Evolutionary conservation across 768 basidiomycete species (phyloP), one percentile per base, ranked within the genome.

Genomic region (Wakefieldia striispora): DNA sequence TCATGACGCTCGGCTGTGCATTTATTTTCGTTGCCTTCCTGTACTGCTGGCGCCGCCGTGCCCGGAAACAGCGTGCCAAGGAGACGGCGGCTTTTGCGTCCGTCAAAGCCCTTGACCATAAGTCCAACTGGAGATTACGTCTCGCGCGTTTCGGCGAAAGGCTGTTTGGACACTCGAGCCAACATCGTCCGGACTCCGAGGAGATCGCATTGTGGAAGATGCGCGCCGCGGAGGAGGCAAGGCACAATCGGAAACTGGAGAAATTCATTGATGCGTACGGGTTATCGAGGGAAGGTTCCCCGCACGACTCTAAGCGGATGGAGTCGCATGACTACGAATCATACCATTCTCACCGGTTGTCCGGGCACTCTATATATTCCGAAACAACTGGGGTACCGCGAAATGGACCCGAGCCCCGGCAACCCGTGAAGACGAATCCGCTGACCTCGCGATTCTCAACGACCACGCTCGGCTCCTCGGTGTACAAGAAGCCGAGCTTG

Each of bases 1-100:
- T 91, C 47, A 91, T 91, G 86, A 74, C 83, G 0, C 78, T 91
- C 33, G 88, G 90, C 10, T 86, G 85, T 61, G 83, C 84, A 14
- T 87, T 91, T 68, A 83, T 91, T 67, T 83, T 89, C 63, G 49
- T 90, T 36, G 65, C 79, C 40, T 65, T 89, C 52, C 61, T 91
- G 51, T 76, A 81, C 72, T 77, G 75, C 56, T 91, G 84, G 81
- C 81, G 90, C 20, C 76, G 86, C 16, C 81, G 78, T 43, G 82
- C 82, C 35, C 81, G 81, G 63, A 84, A 83, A 63, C 76, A 79
- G 59, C 81, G 88, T 27, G 82, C 80, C 16, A 77, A 87, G 62
- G 72, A 71, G 34, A 91, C 90, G 1, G 80, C 77, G 11, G 68
- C 66, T 55, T 91, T 90, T 62, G 84, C 85, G 1, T 70, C 72